A percentile compares a stretch with the other conserved stretches of the same genome.
Conservation (phyloP, 108 stramenopile genomes). For the Nitzschia sp. region DNA sequence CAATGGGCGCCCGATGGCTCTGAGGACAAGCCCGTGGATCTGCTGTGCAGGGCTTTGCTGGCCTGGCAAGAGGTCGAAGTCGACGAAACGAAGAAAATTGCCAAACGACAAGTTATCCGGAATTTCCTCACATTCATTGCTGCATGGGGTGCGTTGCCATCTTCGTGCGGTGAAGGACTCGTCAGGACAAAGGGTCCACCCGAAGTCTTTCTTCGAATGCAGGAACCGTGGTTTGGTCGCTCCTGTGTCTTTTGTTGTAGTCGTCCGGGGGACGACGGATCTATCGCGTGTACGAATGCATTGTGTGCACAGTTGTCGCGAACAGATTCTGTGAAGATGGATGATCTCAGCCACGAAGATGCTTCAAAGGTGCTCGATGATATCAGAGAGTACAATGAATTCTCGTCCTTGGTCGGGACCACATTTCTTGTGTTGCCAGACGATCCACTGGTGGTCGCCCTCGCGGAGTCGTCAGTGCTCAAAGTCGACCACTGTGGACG, state of each 20-base stretch:
- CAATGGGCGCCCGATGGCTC: constrained; percentile 32
- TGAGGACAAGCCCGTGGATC: constrained; percentile 28
- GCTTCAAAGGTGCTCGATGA: not conserved
- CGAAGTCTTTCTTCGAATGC: constrained; percentile 5
- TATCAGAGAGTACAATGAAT: constrained; percentile 23
- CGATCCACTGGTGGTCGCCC: constrained; percentile 35
- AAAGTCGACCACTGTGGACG: constrained; percentile 11
- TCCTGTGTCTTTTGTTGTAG: constrained; percentile 27
- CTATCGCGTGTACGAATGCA: constrained; percentile 9
- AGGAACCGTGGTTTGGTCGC: constrained; percentile 23
- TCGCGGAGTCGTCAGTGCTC: not conserved
- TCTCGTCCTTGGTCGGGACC: constrained; percentile 46
- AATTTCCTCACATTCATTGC: constrained; percentile 33
- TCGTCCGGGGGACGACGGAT: constrained; percentile 2
- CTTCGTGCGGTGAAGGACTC: not conserved
- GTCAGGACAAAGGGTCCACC: constrained; percentile 19
- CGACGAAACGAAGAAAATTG: not conserved
- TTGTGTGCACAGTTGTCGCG: not conserved
- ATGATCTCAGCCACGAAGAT: not conserved
- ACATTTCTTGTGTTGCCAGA: constrained; percentile 36
- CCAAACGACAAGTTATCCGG: constrained; percentile 1
- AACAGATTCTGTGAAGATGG: not conserved
- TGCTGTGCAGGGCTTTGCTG: constrained; percentile 29
- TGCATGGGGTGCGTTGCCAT: constrained; percentile 33
- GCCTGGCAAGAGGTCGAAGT: not conserved